Evolutionary conservation across 2,329 filamentous ascomycete species (phyloP), one percentile per base, ranked within the genome.

Genomic region (Aaosphaeria pasadenensis): DNA sequence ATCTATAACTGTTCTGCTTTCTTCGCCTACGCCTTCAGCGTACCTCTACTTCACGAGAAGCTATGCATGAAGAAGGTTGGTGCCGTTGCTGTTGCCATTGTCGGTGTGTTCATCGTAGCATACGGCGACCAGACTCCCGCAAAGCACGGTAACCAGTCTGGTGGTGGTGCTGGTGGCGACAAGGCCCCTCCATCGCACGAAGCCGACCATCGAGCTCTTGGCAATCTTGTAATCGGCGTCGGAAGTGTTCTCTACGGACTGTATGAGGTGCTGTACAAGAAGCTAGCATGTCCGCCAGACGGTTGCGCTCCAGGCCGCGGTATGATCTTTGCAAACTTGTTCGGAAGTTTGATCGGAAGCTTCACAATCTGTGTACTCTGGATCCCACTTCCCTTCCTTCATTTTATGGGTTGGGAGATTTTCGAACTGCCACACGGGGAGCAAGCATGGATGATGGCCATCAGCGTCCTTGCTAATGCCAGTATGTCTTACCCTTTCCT

Each of bases 1-100:
- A 99, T 99, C 60, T 99, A 99, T 80, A 99, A 99, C 74, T 99
- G 94, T 78, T 95, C 89, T 45, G 92, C 94, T 49, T 99, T 99
- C 73, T 99, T 99, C 70, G 94, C 94, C 43, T 99, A 99, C 67
- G 92, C 89, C 9, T 99, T 99, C 67, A 95, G 89, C 41, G 91
- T 99, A 40, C 91, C 91, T 1, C 73, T 99, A 13, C 78, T 99
- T 2, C 85, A 88, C 48, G 94, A 99, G 70, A 89, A 87, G 56
- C 74, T 96, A 9, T 85, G 89, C 24, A 73, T 86, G 35, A 89
- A 89, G 73, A 99, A 99, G 75, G 85, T 91, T 30, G 68, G 95
- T 44, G 89, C 92, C 4, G 94, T 99, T 1, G 78, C 83, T 7
- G 82, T 99, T 36, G 94, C 94, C 46, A 95, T 97, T 51, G 73